Conservation (phyloP, 768 basidiomycete genomes). For the Mycena pura region DNA sequence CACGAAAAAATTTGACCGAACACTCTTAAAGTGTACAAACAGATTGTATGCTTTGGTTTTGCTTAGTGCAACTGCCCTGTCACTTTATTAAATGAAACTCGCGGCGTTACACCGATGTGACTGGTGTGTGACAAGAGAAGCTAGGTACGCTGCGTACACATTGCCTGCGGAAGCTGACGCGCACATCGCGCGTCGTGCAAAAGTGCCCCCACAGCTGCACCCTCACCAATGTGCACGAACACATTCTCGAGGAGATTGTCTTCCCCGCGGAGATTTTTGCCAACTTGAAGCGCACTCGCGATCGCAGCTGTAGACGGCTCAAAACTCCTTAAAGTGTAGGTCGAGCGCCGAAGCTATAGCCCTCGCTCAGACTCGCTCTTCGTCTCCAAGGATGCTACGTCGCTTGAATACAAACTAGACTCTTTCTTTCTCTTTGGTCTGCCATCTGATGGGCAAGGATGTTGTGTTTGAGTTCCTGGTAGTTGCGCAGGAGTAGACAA, state of each 20-base stretch:
- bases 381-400: conserved; percentile 96
- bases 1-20: no score
- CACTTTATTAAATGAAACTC: background rate
- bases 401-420: conserved; percentile 99
- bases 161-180: conserved; percentile 97
- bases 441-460: conserved; percentile 94
- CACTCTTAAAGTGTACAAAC: no score
- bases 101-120: conserved; percentile 85
- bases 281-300: conserved; percentile 96
- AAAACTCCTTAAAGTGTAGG: conserved; percentile 97
- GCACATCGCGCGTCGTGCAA: conserved; percentile 90
- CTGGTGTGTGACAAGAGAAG: conserved; percentile 99
- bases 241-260: conserved; percentile 98
- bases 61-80: no score
- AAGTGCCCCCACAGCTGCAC: conserved; percentile 97
- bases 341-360: conserved; percentile 31
- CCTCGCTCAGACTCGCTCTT: conserved; percentile 62
- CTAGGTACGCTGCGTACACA: conserved; percentile 98
- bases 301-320: conserved; percentile 92
- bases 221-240: conserved; percentile 96
- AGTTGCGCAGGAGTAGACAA: conserved; percentile 69
- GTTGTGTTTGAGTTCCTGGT: conserved; percentile 94
- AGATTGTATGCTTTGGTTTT: no score
- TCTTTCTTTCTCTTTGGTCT: conserved; percentile 98
- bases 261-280: conserved; percentile 99